These are phyloP conservation scores for Striga asiatica DNA, from an alignment of 257 asterid genomes.

Conservation along the genomic window DNA sequence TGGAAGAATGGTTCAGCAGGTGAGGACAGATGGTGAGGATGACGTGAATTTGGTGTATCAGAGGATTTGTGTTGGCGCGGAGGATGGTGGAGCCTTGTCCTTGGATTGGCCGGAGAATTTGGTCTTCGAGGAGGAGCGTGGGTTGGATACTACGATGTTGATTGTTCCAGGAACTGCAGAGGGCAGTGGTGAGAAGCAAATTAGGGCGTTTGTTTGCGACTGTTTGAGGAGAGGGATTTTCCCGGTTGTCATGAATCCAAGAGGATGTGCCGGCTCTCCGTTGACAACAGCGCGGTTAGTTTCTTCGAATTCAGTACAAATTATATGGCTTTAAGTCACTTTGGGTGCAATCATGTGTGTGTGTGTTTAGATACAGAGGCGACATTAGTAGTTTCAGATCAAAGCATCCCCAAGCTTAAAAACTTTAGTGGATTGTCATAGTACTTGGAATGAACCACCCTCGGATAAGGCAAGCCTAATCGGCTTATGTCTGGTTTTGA, in stretches of 20 bases:
- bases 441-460: not conserved
- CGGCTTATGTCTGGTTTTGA: not conserved
- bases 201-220: conserved; percentile 46
- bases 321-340: not conserved
- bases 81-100: conserved; percentile 83
- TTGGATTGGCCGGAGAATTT: conserved; percentile 91
- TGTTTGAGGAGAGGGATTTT: conserved; percentile 74
- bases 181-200: conserved; percentile 58
- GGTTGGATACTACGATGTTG: conserved; percentile 71
- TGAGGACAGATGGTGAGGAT: conserved; percentile 22
- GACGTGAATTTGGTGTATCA: conserved; percentile 58
- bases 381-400: not conserved
- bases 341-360: not conserved
- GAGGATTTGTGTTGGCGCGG: conserved; percentile 62
- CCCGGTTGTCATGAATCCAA: conserved; percentile 90
- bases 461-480: not conserved
- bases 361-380: not conserved
- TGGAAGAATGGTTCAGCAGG: conserved; percentile 41
- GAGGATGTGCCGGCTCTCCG: conserved; percentile 97
- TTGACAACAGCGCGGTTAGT: conserved; percentile 76
- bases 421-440: not conserved
- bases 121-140: conserved; percentile 74
- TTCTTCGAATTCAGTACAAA: not conserved
- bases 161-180: conserved; percentile 80
- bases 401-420: not conserved